Base-by-base conservation (phyloP, 768 basidiomycete species). In the Boletus rex-veris region DNA sequence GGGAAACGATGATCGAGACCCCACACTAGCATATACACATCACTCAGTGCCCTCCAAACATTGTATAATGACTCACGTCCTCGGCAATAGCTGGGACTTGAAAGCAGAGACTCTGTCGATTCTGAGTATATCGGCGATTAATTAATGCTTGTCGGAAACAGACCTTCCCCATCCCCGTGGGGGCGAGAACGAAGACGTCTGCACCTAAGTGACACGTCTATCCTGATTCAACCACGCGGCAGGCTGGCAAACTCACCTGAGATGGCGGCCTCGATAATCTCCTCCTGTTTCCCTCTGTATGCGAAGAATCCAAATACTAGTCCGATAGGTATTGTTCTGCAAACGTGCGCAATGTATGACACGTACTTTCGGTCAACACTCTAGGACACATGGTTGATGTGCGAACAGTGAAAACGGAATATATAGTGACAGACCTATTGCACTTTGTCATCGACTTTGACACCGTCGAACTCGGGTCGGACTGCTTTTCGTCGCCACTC, bases 131-230 rank as follows among this genome's bases (percentile, higher is more conserved):
- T 14, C 10, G 18, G 12, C 3, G 4, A 19, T 24, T 6, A 4
- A 35, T 14, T 6, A 21, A 3, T 5, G 4, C 24, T 7, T 6
- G 24, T 42, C 6, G 14, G 1, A 45, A 64, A 62, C 37, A 30
- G 33, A 86, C 90, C 79, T 93, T 93, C 33, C 91, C 92, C 87
- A 92, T 90, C 5, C 91, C 90, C 10, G 92, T 93, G 0, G 91
- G 90, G 16, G 90, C 91, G 3, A 92, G 77, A 10, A 90, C 88
- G 45, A 92, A 78, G 14, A 92, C 82, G 68, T 92, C 90, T 9
- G 70, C 71, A 5, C 86, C 89, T 89, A 52, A 6, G 36, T 21
- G 8, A 5, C 28, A 19, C 14, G 42, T 58, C 54, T 41, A 58
- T 44, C 28, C 39, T 8, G 19, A 24, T n/a, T 26, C 38, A 44